Base-by-base conservation (phyloP, 371 early-diverging fungal species). In the Saksenaea oblongispora region DNA sequence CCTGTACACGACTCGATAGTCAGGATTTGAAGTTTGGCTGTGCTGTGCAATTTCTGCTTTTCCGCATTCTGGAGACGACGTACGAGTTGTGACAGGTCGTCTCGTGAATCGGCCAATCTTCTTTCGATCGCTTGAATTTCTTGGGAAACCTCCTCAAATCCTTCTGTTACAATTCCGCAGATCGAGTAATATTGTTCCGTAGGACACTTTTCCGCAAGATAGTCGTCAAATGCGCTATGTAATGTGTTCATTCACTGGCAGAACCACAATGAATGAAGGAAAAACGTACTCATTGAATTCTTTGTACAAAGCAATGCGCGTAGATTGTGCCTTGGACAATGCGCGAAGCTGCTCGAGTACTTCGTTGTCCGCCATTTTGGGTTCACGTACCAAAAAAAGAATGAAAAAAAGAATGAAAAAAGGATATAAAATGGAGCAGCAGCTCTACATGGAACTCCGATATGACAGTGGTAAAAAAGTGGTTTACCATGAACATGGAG, bases 161-260 rank as follows among this genome's bases (percentile, higher is more conserved):
- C 82, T 47, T 79, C 74, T 1, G 82, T 82, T 1, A 79, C 79
- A 28, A 78, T 72, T 15, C 60, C 61, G 54, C 82, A 82, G 17
- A 82, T 71, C 8, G 79, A 77, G 17, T 77, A 70, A 53, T 79
- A 82, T 36, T 79, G 76, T 1, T 77, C 79, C 7, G 73, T 60
- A 15, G 79, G 72, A 54, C 76, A 75, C 53, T 67, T 69, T 18
- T 69, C 74, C 3, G 41, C 54, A 27, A 76, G 47, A 47, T 77
- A 82, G 54, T 82, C 82, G n/a, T 76, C 70, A 35, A 74, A 82
- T 7, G 82, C 82, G 35, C 82, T 82, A 44, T 51, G 14, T 9
- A 37, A 24, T 13, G 27, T n/a, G 9, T 28, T 22, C 3, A 26
- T 34, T 56, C 24, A 34, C 5, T 26, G 22, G 27, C 18, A 17